Conservation (phyloP, 805 yeast species). For the Pichia cephalocereana region DNA sequence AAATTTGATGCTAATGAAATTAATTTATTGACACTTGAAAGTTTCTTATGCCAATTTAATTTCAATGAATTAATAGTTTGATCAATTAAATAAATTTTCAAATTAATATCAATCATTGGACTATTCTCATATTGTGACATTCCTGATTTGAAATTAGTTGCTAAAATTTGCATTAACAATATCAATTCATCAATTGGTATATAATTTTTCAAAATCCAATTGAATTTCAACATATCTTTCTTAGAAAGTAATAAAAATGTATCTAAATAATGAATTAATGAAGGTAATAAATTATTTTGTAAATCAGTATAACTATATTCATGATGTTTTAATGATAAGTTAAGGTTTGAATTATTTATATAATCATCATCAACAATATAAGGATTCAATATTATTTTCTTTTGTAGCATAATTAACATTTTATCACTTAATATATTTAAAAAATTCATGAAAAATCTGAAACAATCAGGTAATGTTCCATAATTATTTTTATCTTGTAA, state of each 20-base stretch:
- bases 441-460: constrained; percentile 4
- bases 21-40: constrained; percentile 18
- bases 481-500: too few species aligned
- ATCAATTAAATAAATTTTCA: constrained; percentile 23
- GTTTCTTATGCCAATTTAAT: constrained; percentile 17
- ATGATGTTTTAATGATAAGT: constrained; percentile 8
- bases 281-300: constrained; percentile 45
- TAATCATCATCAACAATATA: constrained; percentile 6
- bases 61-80: constrained; percentile 13
- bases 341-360: constrained; percentile 9
- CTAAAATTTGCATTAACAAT: constrained; percentile 40
- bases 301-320: constrained; percentile 42
- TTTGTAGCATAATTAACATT: constrained; percentile 34
- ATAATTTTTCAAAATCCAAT: constrained; percentile 55
- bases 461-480: not conserved
- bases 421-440: constrained; percentile 47
- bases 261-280: constrained; percentile 46
- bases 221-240: constrained; percentile 27
- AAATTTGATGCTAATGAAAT: constrained; percentile 14
- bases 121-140: constrained; percentile 15
- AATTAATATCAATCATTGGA: constrained; percentile 16
- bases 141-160: constrained; percentile 37
- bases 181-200: constrained; percentile 53
- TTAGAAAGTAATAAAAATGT: constrained; percentile 46
- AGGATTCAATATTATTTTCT: constrained; percentile 26